Evolutionary conservation across 2,329 filamentous ascomycete species (phyloP).

Genomic region (Ceratocystis harringtonii): DNA sequence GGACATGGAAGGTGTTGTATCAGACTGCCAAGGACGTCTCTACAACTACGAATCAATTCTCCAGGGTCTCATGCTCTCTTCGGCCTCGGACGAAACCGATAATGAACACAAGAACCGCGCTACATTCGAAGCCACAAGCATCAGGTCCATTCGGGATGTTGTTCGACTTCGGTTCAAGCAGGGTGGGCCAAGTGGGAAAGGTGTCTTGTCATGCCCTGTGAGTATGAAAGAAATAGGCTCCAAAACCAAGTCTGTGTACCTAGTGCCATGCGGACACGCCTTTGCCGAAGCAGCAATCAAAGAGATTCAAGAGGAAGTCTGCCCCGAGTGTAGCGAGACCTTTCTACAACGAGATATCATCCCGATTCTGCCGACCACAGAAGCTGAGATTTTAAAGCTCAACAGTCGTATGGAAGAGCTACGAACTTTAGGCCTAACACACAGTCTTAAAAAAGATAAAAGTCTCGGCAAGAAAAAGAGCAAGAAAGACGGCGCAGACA

Average conservation of each 20-base stretch:
- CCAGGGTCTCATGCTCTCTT: conserved; percentile 36
- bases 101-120: conserved; percentile 25
- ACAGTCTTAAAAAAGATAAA: conserved; percentile 75
- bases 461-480: conserved; percentile 56
- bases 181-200: conserved; percentile 25
- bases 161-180: conserved; percentile 66
- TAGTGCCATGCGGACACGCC: conserved; percentile 90
- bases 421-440: conserved; percentile 56
- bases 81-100: conserved; percentile 36
- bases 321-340: conserved; percentile 57
- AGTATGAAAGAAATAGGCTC: conserved; percentile 77
- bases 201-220: conserved; percentile 63
- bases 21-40: conserved; percentile 66
- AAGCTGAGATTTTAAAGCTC: conserved; percentile 55
- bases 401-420: conserved; percentile 53
- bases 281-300: conserved; percentile 78
- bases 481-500: conserved; percentile 35
- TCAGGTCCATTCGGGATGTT: conserved; percentile 73
- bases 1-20: conserved; percentile 56
- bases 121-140: conserved; percentile 37
- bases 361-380: conserved; percentile 58
- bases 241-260: conserved; percentile 63
- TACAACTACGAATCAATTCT: conserved; percentile 94
- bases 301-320: conserved; percentile 51
- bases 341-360: conserved; percentile 67